These are phyloP conservation scores for Tribonema minus DNA, from an alignment of 108 stramenopile genomes.

Conservation along the genomic window DNA sequence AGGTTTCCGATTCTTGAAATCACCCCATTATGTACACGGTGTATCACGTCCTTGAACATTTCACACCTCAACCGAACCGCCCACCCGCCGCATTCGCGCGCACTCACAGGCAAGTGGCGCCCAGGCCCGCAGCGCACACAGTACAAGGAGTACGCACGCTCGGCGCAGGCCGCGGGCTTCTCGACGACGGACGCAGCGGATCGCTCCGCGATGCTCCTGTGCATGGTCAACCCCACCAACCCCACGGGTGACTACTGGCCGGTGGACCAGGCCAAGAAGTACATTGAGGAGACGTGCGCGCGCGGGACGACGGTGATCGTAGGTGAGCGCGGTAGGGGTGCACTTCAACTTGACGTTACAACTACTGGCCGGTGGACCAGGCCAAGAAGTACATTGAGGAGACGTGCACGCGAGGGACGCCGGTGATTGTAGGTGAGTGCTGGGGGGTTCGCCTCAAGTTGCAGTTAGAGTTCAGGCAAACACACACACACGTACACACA, in stretches of 20 bases:
- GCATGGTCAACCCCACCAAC: conserved; percentile 48
- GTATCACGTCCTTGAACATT: too few relatives aligned
- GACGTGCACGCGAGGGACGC: conserved; percentile 15
- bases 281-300: conserved; percentile 34
- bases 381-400: conserved; percentile 38
- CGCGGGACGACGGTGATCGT: conserved; percentile 42
- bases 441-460: background rate
- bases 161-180: conserved; percentile 39
- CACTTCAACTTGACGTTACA: background rate
- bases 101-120: conserved; percentile 37
- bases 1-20: background rate
- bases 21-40: background rate
- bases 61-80: too few relatives aligned
- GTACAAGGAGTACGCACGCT: conserved; percentile 48
- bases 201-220: conserved; percentile 26
- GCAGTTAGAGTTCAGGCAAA: too few relatives aligned
- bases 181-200: conserved; percentile 4
- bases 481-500: too few relatives aligned
- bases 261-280: conserved; percentile 25
- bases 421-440: conserved; percentile 42
- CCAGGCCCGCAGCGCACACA: conserved; percentile 35
- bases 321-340: background rate
- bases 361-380: conserved; percentile 35
- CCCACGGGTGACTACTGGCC: conserved; percentile 47
- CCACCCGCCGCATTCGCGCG: too few relatives aligned